phyloP scores from a whole-genome alignment of 2,329 filamentous ascomycete genomes.

The Ceratocystis eucalypticola region DNA sequence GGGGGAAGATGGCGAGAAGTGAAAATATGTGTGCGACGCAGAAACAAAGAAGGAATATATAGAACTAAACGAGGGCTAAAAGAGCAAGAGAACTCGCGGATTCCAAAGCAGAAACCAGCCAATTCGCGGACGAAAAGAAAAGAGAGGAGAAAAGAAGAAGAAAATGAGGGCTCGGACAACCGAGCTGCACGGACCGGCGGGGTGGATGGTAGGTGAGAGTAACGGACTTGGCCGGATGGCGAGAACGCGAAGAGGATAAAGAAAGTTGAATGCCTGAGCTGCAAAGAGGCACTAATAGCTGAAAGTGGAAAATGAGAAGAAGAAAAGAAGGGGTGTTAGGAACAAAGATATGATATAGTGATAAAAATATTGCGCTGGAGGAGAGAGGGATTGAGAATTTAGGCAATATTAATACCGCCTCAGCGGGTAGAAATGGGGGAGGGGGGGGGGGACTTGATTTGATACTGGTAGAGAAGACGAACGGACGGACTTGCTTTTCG shows the following conservation, averaged over 20 bases:
- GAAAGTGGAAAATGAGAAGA: background rate
- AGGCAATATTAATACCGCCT: background rate
- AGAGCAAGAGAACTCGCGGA: background rate
- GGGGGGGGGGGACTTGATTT: background rate
- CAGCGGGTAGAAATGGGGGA: background rate
- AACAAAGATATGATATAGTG: background rate
- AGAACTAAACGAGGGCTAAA: background rate
- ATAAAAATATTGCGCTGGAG: background rate
- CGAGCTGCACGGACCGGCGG: slow-evolving; percentile 6
- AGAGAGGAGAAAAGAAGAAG: background rate
- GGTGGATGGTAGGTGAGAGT: background rate
- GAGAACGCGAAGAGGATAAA: background rate
- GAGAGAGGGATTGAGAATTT: background rate
- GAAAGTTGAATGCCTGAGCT: background rate
- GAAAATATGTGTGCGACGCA: background rate
- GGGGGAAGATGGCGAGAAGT: background rate
- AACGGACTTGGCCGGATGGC: slow-evolving; percentile 7
- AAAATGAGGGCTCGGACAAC: slow-evolving; percentile 4
- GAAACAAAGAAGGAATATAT: background rate
- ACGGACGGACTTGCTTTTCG: background rate
- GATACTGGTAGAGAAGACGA: background rate
- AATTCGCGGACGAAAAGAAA: background rate
- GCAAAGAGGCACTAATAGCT: background rate
- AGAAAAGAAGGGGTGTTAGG: background rate
- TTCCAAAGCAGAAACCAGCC: background rate